phyloP scores from a whole-genome alignment of 2,329 filamentous ascomycete species.

The Cercospora berteroae region DNA sequence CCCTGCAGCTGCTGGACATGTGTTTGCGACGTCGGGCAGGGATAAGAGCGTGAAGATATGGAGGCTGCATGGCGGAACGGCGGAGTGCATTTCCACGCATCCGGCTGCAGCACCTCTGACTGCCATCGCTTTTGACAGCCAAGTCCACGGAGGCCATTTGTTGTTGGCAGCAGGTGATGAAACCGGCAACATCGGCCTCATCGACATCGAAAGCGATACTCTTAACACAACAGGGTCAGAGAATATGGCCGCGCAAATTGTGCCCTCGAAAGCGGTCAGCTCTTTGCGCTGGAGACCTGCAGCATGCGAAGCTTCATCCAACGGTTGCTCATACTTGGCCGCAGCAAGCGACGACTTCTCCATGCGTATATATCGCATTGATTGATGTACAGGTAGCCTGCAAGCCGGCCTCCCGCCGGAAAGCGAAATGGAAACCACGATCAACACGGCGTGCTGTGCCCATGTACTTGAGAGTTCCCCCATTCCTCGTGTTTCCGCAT shows the following conservation, averaged over 20 bases:
- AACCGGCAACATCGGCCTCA: conserved; percentile 29
- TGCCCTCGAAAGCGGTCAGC: conserved; percentile 31
- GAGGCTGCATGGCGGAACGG: conserved; percentile 37
- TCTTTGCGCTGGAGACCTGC: conserved; percentile 35
- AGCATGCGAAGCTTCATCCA: background rate
- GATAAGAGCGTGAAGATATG: conserved; percentile 76
- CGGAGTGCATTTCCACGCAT: conserved; percentile 29
- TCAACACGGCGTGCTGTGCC: too few species aligned
- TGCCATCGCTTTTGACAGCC: conserved; percentile 34
- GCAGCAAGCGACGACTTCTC: conserved; percentile 45
- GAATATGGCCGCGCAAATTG: conserved; percentile 17
- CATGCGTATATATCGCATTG: conserved; percentile 37
- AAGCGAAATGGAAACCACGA: too few species aligned
- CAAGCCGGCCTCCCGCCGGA: background rate
- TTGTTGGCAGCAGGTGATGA: conserved; percentile 34
- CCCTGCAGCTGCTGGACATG: conserved; percentile 45
- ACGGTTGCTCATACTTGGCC: conserved; percentile 34
- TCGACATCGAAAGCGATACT: conserved; percentile 11
- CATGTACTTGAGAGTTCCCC: too few species aligned
- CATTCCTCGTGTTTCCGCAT: too few species aligned
- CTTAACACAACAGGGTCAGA: conserved; percentile 14
- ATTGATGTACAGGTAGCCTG: background rate
- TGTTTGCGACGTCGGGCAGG: conserved; percentile 84
- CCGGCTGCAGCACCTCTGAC: conserved; percentile 35
- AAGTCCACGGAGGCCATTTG: background rate